A percentile compares a stretch with the other conserved stretches of the same genome.
phyloP scores from a whole-genome alignment of 768 basidiomycete genomes.

The Suillus subaureus region DNA sequence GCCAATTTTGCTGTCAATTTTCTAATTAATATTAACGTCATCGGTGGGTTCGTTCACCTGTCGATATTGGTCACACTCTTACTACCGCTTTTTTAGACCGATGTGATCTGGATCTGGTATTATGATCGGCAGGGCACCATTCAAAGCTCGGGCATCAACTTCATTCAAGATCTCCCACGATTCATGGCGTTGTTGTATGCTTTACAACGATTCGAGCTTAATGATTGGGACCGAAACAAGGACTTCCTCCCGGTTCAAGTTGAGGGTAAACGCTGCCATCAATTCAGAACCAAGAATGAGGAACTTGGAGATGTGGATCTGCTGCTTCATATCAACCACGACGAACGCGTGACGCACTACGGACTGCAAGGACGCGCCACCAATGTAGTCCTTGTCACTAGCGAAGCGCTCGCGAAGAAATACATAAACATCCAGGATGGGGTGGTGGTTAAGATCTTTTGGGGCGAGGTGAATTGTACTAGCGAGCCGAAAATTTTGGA shows the following conservation, averaged over 20 bases:
- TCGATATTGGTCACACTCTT: not conserved
- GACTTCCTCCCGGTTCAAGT: not conserved
- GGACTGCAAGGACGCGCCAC: not conserved
- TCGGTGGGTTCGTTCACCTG: not conserved
- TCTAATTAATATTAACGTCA: not conserved
- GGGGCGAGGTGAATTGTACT: not conserved
- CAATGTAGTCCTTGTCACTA: not conserved
- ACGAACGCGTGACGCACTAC: not conserved
- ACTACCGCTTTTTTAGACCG: not conserved
- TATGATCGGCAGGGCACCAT: not conserved
- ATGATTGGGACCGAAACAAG: not conserved
- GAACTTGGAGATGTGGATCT: not conserved
- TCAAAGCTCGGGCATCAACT: not conserved
- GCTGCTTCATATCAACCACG: not conserved
- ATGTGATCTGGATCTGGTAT: constrained; percentile 4
- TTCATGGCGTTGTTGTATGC: no score
- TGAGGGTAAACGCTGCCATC: no score
- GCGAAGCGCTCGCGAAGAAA: not conserved
- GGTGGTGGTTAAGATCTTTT: not conserved
- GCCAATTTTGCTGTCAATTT: not conserved
- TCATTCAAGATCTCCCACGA: not conserved
- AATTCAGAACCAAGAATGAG: not conserved
- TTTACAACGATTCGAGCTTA: no score
- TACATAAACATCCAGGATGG: no score
- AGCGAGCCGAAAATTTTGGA: not conserved